Evolutionary conservation across 23 red algal species (phyloP).

Genomic region (Agarophyton chilense): DNA sequence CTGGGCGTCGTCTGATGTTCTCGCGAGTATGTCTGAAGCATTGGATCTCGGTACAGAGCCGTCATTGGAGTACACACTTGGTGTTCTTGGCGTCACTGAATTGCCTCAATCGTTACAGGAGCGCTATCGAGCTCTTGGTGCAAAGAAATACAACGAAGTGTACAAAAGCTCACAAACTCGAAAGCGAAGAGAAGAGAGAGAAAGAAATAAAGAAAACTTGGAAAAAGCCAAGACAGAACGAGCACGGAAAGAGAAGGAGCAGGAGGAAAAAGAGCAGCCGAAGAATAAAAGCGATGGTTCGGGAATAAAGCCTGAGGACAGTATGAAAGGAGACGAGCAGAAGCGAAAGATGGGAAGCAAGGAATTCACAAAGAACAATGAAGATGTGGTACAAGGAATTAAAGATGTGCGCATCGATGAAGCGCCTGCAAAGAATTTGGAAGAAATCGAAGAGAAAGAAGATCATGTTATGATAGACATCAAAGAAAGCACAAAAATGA

Average conservation of each 20-base stretch:
- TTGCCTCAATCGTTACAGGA: conserved; percentile 25
- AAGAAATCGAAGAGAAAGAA: background rate
- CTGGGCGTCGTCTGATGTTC: conserved; percentile 34
- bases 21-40: conserved; percentile 37
- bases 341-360: background rate
- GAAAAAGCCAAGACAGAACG: background rate
- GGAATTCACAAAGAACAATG: background rate
- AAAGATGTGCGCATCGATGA: background rate
- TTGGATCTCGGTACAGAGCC: conserved; percentile 27
- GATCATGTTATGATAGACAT: background rate
- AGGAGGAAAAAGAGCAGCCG: background rate
- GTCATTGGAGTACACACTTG: conserved; percentile 47
- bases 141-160: conserved; percentile 1
- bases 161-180: background rate
- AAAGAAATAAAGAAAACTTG: background rate
- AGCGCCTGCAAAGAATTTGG: background rate
- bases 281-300: conserved; percentile 1
- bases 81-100: conserved; percentile 32
- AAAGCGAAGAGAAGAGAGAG: background rate
- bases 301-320: background rate
- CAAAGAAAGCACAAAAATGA: background rate
- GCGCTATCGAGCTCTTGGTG: conserved; percentile 18
- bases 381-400: background rate
- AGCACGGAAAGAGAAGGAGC: conserved; percentile 5
- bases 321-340: background rate